Percentiles rank a stretch among this genome's conserved stretches.
Conservation (phyloP, 1,284 basidiomycete genomes). For the Ceratobasidium sp. region DNA sequence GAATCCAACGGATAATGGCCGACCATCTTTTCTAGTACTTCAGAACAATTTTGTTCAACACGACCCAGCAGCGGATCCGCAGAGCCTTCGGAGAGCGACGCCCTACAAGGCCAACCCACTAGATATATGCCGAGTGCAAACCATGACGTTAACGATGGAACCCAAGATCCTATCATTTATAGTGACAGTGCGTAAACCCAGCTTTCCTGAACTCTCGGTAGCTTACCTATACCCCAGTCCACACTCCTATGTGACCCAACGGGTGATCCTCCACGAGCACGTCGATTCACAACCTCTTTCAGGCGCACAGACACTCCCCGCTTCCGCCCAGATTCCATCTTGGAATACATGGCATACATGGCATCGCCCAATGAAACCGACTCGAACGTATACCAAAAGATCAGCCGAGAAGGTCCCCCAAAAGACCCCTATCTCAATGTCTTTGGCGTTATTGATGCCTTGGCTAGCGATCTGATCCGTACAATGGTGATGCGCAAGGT, state of each 20-base stretch:
- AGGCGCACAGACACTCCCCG: not conserved
- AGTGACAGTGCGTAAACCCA: not conserved
- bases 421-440: not conserved
- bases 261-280: not conserved
- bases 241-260: not conserved
- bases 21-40: not conserved
- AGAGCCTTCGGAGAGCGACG: not conserved
- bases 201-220: not conserved
- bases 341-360: constrained; percentile 13
- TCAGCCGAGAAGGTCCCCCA: constrained; percentile 2
- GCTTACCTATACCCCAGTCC: not conserved
- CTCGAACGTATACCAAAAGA: not conserved
- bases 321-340: not conserved
- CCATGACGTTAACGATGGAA: constrained; percentile 16
- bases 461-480: not conserved
- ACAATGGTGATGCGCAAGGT: constrained; percentile 9
- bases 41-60: constrained; percentile 6
- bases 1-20: not conserved
- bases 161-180: constrained; percentile 13
- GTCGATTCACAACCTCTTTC: not conserved
- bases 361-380: not conserved
- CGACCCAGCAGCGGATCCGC: not conserved
- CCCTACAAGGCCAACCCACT: constrained; percentile 27
- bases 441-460: constrained; percentile 10
- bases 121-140: constrained; percentile 17